Evolutionary conservation across 352 stramenopile species (phyloP).

Genomic region (Phytophthora tubulina): DNA sequence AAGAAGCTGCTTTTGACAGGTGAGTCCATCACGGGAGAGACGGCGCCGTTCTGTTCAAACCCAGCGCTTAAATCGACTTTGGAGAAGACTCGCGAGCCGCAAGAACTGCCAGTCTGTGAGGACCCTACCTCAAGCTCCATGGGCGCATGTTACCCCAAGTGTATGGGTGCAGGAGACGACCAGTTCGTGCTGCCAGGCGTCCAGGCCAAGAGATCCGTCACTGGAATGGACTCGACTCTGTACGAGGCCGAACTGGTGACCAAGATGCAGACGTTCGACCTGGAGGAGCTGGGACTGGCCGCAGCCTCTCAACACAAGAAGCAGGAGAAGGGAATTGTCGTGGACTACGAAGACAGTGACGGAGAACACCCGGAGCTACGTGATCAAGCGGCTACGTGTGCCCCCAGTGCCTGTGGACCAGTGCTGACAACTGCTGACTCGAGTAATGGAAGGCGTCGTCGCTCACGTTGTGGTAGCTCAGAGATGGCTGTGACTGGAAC

Average conservation of each 20-base stretch:
- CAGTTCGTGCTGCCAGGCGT: constrained; percentile 9
- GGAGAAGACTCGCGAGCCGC: constrained; percentile 7
- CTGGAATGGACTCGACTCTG: constrained; percentile 2
- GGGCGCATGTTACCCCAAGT: constrained; percentile 61
- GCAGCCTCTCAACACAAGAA: constrained; percentile 13
- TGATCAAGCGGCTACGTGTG: constrained; percentile 43
- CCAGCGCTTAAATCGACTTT: neutral
- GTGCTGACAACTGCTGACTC: constrained; percentile 30
- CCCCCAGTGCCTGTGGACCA: constrained; percentile 53
- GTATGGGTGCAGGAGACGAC: constrained; percentile 41
- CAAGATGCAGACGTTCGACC: constrained; percentile 48
- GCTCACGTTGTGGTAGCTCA: constrained; percentile 44
- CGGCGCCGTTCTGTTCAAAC: constrained; percentile 15
- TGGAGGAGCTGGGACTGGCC: constrained; percentile 57
- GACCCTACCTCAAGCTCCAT: constrained; percentile 20
- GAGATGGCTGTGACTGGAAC: constrained; percentile 3
- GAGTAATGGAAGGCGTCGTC: constrained; percentile 25
- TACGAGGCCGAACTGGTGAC: constrained; percentile 17
- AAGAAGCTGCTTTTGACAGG: neutral
- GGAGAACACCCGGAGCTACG: constrained; percentile 23
- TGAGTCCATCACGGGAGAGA: constrained; percentile 4
- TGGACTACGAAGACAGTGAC: constrained; percentile 63
- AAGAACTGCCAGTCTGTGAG: neutral
- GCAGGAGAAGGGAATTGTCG: constrained; percentile 54
- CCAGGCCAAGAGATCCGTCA: constrained; percentile 2